Percentiles rank a stretch among this genome's conserved stretches.
Conservation (phyloP, 1,139 yeast genomes). For the Scheffersomyces illinoinensis region DNA sequence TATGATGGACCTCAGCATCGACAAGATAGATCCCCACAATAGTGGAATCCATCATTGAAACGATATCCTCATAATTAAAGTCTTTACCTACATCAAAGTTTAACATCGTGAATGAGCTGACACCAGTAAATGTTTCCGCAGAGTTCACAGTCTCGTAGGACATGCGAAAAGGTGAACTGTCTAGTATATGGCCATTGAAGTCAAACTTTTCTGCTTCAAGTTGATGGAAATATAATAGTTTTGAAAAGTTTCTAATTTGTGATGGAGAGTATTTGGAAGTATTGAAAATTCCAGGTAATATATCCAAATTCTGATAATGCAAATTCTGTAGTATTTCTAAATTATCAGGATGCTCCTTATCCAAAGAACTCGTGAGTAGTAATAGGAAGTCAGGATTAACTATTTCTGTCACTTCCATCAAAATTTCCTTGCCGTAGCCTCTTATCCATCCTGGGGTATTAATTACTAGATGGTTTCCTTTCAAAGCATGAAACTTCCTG, state of each 20-base stretch:
- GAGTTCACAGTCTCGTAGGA: conserved; percentile 33
- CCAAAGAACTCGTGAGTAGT: conserved; percentile 24
- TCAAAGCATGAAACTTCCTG: conserved; percentile 19
- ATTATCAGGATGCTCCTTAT: conserved; percentile 22
- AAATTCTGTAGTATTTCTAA: conserved; percentile 24
- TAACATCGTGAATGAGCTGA: conserved; percentile 37
- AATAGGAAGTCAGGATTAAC: conserved; percentile 60
- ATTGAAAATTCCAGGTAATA: conserved; percentile 31
- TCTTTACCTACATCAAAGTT: conserved; percentile 27
- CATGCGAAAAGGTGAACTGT: conserved; percentile 48
- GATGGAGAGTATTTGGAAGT: conserved; percentile 46
- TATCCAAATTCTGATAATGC: conserved; percentile 16
- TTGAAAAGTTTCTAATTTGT: conserved; percentile 53
- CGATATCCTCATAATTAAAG: conserved; percentile 39
- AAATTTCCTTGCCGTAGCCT: conserved; percentile 77
- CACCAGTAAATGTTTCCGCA: conserved; percentile 28
- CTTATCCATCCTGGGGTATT: conserved; percentile 95
- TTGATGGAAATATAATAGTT: conserved; percentile 57
- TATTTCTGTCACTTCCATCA: conserved; percentile 46
- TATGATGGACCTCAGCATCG: conserved; percentile 9
- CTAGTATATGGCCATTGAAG: conserved; percentile 49
- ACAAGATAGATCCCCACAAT: conserved; percentile 50
- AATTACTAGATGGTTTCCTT: conserved; percentile 53
- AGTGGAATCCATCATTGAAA: conserved; percentile 52
- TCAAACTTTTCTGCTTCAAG: conserved; percentile 29